phyloP scores from a whole-genome alignment of 108 stramenopile species.

The Epipyxis sp. region DNA sequence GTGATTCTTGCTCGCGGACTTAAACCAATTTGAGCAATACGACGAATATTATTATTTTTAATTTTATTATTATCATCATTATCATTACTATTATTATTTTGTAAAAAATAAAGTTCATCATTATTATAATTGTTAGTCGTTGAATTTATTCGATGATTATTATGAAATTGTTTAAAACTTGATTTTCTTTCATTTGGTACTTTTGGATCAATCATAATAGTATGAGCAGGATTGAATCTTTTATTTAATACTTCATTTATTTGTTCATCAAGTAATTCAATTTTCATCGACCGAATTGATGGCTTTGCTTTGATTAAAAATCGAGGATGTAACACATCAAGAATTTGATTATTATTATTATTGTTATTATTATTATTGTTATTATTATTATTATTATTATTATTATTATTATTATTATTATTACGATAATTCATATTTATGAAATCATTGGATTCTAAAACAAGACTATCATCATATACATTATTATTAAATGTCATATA shows the following conservation, averaged over 20 bases:
- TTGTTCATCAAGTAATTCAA: neutral
- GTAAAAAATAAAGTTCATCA: neutral
- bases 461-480: neutral
- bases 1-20: constrained; percentile 12
- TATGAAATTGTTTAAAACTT: too few species aligned
- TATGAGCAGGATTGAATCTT: neutral
- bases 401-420: neutral
- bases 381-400: neutral
- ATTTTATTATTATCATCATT: neutral
- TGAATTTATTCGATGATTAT: too few species aligned
- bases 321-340: neutral
- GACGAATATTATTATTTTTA: neutral
- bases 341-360: neutral
- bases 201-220: too few species aligned
- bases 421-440: neutral
- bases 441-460: neutral
- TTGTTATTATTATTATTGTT: neutral
- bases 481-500: neutral
- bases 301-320: neutral
- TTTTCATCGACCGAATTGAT: neutral
- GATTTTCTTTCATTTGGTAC: too few species aligned
- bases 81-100: neutral
- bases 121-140: too few species aligned
- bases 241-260: neutral
- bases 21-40: neutral